phyloP scores from a whole-genome alignment of 129 eudicot genomes.

The Mikania micrantha region DNA sequence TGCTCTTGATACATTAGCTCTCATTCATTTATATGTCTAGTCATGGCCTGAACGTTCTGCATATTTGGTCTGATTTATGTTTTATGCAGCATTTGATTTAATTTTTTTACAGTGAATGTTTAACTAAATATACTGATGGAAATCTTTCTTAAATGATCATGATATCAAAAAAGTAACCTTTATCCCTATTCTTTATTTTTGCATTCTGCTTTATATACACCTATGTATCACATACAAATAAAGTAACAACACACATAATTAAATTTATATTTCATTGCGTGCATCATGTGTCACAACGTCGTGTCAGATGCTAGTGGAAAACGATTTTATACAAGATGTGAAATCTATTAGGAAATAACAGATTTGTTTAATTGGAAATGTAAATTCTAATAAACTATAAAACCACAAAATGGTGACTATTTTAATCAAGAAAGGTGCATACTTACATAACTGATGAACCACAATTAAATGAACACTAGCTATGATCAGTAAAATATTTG shows the following conservation, averaged over 20 bases:
- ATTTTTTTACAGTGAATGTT: no score
- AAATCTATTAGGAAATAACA: not conserved
- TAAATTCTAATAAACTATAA: not conserved
- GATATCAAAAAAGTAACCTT: not conserved
- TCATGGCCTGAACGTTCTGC: not conserved
- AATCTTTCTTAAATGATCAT: not conserved
- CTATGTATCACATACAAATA: not conserved
- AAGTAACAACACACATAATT: not conserved
- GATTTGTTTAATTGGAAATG: not conserved
- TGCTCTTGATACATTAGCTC: not conserved
- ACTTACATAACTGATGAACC: slow-evolving; percentile 2
- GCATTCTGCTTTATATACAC: not conserved
- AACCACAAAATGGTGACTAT: not conserved
- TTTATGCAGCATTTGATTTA: not conserved
- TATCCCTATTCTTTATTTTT: slow-evolving; percentile 6
- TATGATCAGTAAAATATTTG: not conserved
- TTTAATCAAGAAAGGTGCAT: not conserved
- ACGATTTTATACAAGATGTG: not conserved
- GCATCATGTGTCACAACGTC: not conserved
- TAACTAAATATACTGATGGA: not conserved
- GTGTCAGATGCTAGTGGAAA: not conserved
- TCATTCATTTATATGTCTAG: not conserved
- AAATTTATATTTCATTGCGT: not conserved
- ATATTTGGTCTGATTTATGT: not conserved
- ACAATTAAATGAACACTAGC: not conserved